A percentile compares a stretch with the other conserved stretches of the same genome.
Conservation (phyloP, 495 filamentous ascomycete genomes). For the Talaromyces ruber region DNA sequence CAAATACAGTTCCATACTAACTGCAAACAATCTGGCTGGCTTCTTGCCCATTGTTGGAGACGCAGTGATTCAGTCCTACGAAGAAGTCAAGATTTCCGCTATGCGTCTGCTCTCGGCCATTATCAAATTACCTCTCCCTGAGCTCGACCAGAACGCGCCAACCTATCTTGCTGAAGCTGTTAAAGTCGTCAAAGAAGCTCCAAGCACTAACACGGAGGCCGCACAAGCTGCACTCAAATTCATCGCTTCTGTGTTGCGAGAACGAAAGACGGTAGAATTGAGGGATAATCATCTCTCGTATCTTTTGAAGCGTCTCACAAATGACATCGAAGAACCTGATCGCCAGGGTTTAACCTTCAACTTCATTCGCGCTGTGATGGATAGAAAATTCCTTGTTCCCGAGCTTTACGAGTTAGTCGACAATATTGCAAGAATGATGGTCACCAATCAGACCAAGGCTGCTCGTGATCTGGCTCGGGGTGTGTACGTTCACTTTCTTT, state of each 20-base stretch:
- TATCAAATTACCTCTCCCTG: conserved; percentile 70
- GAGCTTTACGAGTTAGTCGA: conserved; percentile 88
- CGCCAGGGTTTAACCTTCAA: conserved; percentile 88
- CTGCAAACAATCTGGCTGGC: conserved; percentile 64
- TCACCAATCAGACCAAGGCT: conserved; percentile 82
- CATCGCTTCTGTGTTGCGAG: conserved; percentile 74
- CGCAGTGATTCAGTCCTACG: conserved; percentile 68
- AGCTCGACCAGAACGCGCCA: conserved; percentile 56
- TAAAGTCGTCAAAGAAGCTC: conserved; percentile 66
- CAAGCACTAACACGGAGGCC: conserved; percentile 69
- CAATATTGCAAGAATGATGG: conserved; percentile 83
- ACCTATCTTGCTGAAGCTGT: conserved; percentile 79
- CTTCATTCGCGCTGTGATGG: conserved; percentile 79
- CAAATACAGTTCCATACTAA: conserved; percentile 73
- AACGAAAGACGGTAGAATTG: conserved; percentile 62
- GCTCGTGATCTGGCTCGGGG: conserved; percentile 81
- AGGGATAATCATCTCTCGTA: conserved; percentile 78
- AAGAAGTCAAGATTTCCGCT: conserved; percentile 82
- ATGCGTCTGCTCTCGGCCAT: conserved; percentile 77
- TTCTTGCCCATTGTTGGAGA: conserved; percentile 88
- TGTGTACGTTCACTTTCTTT: conserved; percentile 86
- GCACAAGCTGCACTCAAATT: conserved; percentile 83
- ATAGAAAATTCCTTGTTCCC: conserved; percentile 73
- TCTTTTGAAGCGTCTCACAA: conserved; percentile 70
- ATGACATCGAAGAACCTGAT: conserved; percentile 89